phyloP scores from a whole-genome alignment of 208 protist species.

The Trypanosoma platydactyli region DNA sequence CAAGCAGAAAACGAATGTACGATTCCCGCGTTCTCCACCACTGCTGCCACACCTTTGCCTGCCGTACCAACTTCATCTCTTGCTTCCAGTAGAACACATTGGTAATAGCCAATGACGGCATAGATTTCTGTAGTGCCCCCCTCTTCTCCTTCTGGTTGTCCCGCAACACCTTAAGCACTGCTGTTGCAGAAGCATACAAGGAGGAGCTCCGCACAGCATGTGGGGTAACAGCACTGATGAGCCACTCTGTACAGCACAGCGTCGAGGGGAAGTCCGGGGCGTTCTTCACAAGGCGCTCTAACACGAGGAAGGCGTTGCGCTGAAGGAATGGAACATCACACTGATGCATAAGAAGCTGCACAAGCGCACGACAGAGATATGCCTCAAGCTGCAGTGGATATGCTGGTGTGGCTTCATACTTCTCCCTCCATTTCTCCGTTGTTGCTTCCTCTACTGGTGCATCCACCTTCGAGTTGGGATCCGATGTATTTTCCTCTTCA shows the following conservation, averaged over 20 bases:
- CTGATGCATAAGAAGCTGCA: conserved; percentile 51
- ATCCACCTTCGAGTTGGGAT: not conserved
- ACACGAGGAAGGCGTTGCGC: conserved; percentile 61
- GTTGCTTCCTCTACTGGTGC: not conserved
- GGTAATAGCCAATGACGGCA: conserved; percentile 6
- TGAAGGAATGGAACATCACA: conserved; percentile 61
- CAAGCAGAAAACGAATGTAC: conserved; percentile 50
- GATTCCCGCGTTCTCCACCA: conserved; percentile 45
- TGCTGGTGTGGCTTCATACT: conserved; percentile 14
- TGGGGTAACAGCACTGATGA: conserved; percentile 51
- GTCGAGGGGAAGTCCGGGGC: conserved; percentile 47
- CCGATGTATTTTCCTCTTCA: not conserved
- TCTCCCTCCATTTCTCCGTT: not conserved
- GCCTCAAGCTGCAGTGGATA: conserved; percentile 63
- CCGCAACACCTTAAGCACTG: conserved; percentile 60
- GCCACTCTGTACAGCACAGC: conserved; percentile 43
- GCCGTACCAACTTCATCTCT: not conserved
- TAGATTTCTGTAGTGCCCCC: conserved; percentile 14
- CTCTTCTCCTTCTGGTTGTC: conserved; percentile 27
- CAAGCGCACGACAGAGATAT: conserved; percentile 47
- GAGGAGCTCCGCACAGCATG: conserved; percentile 58
- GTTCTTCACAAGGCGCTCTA: conserved; percentile 64
- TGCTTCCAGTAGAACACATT: not conserved
- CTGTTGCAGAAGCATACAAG: conserved; percentile 69
- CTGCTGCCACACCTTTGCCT: conserved; percentile 25